Evolutionary conservation across 2,329 filamentous ascomycete species (phyloP).

Genomic region (Hypoxylon sp.): DNA sequence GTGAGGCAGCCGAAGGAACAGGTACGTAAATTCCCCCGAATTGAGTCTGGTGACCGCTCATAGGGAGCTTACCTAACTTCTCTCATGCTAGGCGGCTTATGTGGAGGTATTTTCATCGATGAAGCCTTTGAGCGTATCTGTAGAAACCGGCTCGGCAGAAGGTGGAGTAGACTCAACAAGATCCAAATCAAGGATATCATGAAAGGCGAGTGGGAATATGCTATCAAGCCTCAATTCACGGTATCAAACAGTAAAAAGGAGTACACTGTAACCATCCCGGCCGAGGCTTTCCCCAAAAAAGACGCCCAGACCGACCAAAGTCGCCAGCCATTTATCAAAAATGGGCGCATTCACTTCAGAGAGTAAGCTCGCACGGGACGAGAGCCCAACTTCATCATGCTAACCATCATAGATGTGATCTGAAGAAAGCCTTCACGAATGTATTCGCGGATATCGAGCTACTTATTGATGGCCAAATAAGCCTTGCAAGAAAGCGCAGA

Average conservation of each 20-base stretch:
- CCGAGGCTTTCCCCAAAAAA: constrained; percentile 6
- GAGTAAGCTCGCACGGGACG: constrained; percentile 13
- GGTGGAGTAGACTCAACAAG: constrained; percentile 7
- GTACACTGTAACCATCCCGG: constrained; percentile 11
- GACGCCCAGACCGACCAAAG: background rate
- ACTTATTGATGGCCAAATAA: constrained; percentile 28
- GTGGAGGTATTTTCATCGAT: constrained; percentile 17
- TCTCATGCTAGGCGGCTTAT: background rate
- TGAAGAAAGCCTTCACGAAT: constrained; percentile 26
- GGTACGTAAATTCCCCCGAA: background rate
- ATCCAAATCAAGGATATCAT: constrained; percentile 3
- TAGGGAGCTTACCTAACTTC: background rate
- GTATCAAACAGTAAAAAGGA: constrained; percentile 3
- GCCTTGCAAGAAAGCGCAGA: constrained; percentile 1
- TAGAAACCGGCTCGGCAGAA: constrained; percentile 13
- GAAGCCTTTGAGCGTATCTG: constrained; percentile 12
- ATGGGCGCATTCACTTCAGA: constrained; percentile 1
- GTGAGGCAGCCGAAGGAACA: background rate
- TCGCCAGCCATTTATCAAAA: constrained; percentile 11
- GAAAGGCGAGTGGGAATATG: constrained; percentile 17
- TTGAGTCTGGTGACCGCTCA: background rate
- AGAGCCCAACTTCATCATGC: background rate
- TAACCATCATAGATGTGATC: constrained; percentile 15
- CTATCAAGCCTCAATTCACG: constrained; percentile 16
- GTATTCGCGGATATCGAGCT: constrained; percentile 12